Evolutionary conservation across 768 basidiomycete species (phyloP).

Genomic region (Rhizopogon vinicolor): DNA sequence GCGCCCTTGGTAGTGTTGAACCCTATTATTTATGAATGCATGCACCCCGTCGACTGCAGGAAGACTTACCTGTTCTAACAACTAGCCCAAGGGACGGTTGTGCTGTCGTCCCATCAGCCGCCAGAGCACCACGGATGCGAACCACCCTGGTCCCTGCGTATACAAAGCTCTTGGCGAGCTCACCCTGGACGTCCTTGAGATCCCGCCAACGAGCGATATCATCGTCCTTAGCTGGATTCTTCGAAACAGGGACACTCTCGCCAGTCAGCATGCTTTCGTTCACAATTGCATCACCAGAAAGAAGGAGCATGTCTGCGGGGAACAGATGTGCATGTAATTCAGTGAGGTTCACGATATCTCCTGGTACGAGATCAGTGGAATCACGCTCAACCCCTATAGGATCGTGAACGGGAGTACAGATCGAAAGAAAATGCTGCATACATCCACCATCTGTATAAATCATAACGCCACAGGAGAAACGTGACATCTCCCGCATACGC

Average conservation of each 20-base stretch:
- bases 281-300: conserved; percentile 95
- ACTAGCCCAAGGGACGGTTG: conserved; percentile 78
- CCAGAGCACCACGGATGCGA: conserved; percentile 65
- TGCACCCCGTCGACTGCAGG: neutral
- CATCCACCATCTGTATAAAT: conserved; percentile 70
- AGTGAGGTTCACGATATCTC: conserved; percentile 90
- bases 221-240: conserved; percentile 77
- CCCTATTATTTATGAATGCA: conserved; percentile 36
- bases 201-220: conserved; percentile 70
- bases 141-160: conserved; percentile 91
- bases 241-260: conserved; percentile 96
- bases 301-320: conserved; percentile 87
- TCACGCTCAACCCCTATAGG: conserved; percentile 61
- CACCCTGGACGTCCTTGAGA: conserved; percentile 50
- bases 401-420: conserved; percentile 1
- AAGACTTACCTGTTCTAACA: conserved; percentile 68
- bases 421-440: conserved; percentile 31
- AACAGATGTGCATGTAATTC: conserved; percentile 66
- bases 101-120: conserved; percentile 45
- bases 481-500: conserved; percentile 95
- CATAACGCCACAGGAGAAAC: conserved; percentile 74
- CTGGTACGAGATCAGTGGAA: conserved; percentile 81
- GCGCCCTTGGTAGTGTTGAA: conserved; percentile 99
- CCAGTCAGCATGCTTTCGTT: conserved; percentile 99
- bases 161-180: conserved; percentile 77